Percentiles rank a stretch among this genome's conserved stretches.
These are phyloP conservation scores for Candida glaebosa DNA, from an alignment of 805 yeast genomes.

Conservation along the genomic window DNA sequence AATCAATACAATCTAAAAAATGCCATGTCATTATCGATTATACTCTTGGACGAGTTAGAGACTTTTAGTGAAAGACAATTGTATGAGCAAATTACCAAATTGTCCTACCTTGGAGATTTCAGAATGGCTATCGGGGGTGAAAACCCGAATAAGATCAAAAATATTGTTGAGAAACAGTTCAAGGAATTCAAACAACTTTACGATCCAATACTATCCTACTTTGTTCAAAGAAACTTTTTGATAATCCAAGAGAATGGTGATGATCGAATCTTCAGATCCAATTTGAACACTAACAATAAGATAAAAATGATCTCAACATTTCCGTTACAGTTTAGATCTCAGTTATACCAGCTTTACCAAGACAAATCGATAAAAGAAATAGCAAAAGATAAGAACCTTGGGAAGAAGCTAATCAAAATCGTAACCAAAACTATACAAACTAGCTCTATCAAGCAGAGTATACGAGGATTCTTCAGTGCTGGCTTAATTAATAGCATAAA, in stretches of 20 bases:
- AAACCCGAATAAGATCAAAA: conserved; percentile 81
- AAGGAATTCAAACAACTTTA: conserved; percentile 68
- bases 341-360: conserved; percentile 28
- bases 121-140: conserved; percentile 86
- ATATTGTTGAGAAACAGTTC: conserved; percentile 79
- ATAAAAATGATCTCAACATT: conserved; percentile 36
- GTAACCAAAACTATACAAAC: conserved; percentile 47
- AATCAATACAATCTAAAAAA: conserved; percentile 75
- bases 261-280: conserved; percentile 11
- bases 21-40: conserved; percentile 68
- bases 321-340: conserved; percentile 47
- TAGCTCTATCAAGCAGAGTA: conserved; percentile 73
- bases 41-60: conserved; percentile 41
- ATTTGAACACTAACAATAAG: conserved; percentile 11
- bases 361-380: conserved; percentile 33
- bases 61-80: conserved; percentile 59
- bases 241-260: conserved; percentile 12
- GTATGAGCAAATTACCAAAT: conserved; percentile 70
- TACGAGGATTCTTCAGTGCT: conserved; percentile 85
- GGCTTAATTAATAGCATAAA: conserved; percentile 67
- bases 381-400: conserved; percentile 37
- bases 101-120: conserved; percentile 89
- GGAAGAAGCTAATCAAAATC: conserved; percentile 16
- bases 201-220: conserved; percentile 48
- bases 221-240: conserved; percentile 17